Percentiles rank a stretch among this genome's conserved stretches.
Evolutionary conservation across 176 grass and related monocot species (phyloP).

Genomic region (Dactylis glomerata): DNA sequence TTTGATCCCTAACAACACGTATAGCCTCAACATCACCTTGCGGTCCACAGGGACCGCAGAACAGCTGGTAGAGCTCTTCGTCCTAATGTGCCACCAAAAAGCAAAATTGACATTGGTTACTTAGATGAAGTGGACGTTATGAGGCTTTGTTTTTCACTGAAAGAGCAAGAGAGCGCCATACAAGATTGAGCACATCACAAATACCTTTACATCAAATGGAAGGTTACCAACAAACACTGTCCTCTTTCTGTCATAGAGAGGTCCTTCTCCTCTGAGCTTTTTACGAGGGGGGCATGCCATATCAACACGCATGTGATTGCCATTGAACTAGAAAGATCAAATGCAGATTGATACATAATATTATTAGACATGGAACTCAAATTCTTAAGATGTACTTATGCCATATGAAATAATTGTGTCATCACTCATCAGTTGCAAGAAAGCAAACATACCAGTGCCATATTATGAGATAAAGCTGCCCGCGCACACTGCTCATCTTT

Average conservation of each 20-base stretch:
- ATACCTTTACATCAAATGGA: constrained; percentile 95
- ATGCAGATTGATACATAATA: constrained; percentile 13
- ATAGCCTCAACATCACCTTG: constrained; percentile 75
- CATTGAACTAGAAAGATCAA: constrained; percentile 59
- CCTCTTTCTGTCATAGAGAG: constrained; percentile 90
- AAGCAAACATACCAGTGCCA: constrained; percentile 54
- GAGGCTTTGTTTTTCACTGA: background rate
- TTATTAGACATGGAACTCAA: background rate
- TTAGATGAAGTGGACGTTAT: background rate
- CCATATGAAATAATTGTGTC: background rate
- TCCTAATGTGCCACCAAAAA: constrained; percentile 52
- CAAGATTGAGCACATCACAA: background rate
- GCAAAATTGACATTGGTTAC: constrained; percentile 19
- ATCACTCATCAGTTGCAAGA: background rate
- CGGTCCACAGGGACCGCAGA: constrained; percentile 59
- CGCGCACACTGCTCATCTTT: constrained; percentile 66
- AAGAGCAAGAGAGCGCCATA: background rate
- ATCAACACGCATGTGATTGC: constrained; percentile 92
- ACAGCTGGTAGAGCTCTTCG: constrained; percentile 89
- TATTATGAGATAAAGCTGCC: constrained; percentile 75
- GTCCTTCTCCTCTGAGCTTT: constrained; percentile 68
- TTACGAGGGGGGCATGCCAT: constrained; percentile 89
- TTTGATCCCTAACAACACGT: constrained; percentile 82
- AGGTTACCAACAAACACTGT: constrained; percentile 96
- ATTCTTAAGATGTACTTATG: background rate